Evolutionary conservation across 352 stramenopile species (phyloP).

Genomic region (Pythium aristosporum): DNA sequence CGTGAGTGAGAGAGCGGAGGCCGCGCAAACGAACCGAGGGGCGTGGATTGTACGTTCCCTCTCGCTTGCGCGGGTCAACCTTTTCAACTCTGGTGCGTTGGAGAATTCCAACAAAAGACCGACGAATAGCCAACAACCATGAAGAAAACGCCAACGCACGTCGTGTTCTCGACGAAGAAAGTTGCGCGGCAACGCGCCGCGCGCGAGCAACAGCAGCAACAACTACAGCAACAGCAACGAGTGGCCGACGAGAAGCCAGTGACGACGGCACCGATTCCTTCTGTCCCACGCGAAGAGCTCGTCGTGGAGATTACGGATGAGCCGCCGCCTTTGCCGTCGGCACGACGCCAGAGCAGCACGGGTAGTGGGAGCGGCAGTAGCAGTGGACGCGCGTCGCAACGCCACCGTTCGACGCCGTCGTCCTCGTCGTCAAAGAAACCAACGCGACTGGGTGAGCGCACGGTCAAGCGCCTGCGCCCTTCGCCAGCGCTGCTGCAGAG

Average conservation of each 20-base stretch:
- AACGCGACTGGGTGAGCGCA: constrained; percentile 24
- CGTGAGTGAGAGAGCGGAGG: constrained; percentile 1
- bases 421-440: constrained; percentile 19
- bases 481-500: constrained; percentile 70
- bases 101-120: background rate
- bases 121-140: constrained; percentile 8
- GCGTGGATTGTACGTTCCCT: constrained; percentile 30
- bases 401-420: constrained; percentile 18
- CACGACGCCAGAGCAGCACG: constrained; percentile 23
- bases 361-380: constrained; percentile 23
- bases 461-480: constrained; percentile 59
- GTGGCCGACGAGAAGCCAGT: background rate
- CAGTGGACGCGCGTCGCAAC: constrained; percentile 5
- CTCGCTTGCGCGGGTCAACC: constrained; percentile 19
- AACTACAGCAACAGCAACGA: constrained; percentile 27
- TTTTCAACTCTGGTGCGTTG: background rate
- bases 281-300: constrained; percentile 6
- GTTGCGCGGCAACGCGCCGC: constrained; percentile 28
- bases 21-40: constrained; percentile 20
- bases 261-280: background rate
- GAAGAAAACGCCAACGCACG: constrained; percentile 39
- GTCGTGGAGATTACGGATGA: constrained; percentile 23
- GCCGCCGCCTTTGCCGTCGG: background rate
- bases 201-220: constrained; percentile 27
- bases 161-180: constrained; percentile 75